Evolutionary conservation across 2,329 filamentous ascomycete species (phyloP), one percentile per base, ranked within the genome.

Genomic region (Pseudocercospora musae): DNA sequence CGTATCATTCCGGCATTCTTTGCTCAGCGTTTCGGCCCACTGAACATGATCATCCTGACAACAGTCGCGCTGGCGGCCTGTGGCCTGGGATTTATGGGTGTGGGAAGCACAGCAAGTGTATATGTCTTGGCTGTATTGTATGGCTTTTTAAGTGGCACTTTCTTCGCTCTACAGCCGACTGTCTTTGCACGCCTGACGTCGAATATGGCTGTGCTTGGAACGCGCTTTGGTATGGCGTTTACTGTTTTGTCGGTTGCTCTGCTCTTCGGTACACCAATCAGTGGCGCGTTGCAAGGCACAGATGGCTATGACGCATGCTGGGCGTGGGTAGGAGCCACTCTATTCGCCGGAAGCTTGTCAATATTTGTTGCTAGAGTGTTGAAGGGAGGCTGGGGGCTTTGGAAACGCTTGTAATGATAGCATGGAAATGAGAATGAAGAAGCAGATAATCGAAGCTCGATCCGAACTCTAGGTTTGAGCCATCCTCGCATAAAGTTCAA

Each of bases 1-100:
- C 82, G 85, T 13, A 78, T 87, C 33, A 75, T 83, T 3, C 84
- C 85, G 0, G 84, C 84, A 6, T 75, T 85, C 44, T 66, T 87
- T 15, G 84, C 82, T 0, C 85, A 88, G 63, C 81, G 80, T 58
- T 76, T 78, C 29, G 85, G 86, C 0, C 77, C 81, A 0, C 60
- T 87, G 2, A 87, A 88, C 68, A 74, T 82, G 61, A 71, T 82
- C 63, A 75, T 79, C 1, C 77, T 78, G 75, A 76, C 54, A 72
- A 74, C 1, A 66, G 74, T 9, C 20, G 54, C 25, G n/a, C 27
- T 61, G n/a, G 59, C 59, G 3, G 59, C 59, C 5, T 61, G 50
- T 23, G 59, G 37, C 10, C 29, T 57, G n/a, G 50, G 52, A 15
- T 50, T 61, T 27, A n/a, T 61, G 13, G 59, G 59, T 23, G 27